Conservation (phyloP, 2,329 filamentous ascomycete genomes). For the Talaromyces sp. region DNA sequence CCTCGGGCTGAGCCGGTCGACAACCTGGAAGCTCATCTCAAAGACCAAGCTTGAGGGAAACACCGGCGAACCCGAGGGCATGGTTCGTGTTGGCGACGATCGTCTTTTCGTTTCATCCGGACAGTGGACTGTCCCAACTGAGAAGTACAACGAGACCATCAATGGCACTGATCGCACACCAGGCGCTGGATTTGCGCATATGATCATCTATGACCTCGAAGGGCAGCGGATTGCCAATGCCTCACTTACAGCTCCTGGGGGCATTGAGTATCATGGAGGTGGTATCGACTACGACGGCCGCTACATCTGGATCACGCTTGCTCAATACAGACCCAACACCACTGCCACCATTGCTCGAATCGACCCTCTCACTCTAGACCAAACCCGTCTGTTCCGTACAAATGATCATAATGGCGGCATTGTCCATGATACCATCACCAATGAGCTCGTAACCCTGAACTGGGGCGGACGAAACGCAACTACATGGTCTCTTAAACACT, state of each 20-base stretch:
- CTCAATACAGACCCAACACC: conserved; percentile 44
- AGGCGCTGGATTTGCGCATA: conserved; percentile 41
- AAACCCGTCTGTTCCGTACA: conserved; percentile 30
- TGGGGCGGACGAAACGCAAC: conserved; percentile 42
- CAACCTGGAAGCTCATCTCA: conserved; percentile 38
- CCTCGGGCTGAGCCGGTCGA: conserved; percentile 40
- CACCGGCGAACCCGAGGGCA: conserved; percentile 46
- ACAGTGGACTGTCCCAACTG: conserved; percentile 37
- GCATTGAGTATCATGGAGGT: conserved; percentile 43
- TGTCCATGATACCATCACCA: conserved; percentile 34
- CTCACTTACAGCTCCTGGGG: conserved; percentile 33
- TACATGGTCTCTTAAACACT: conserved; percentile 28
- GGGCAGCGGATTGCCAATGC: conserved; percentile 42
- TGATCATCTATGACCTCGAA: conserved; percentile 41
- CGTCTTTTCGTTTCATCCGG: conserved; percentile 43
- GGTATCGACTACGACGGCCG: conserved; percentile 46
- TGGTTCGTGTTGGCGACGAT: conserved; percentile 38
- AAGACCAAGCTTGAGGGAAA: conserved; percentile 41
- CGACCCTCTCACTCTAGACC: conserved; percentile 31
- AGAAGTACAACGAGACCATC: conserved; percentile 49
- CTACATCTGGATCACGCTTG: conserved; percentile 43
- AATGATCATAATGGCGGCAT: conserved; percentile 44
- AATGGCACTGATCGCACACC: conserved; percentile 54
- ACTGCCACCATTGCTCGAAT: conserved; percentile 40
- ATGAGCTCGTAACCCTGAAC: conserved; percentile 37